Evolutionary conservation across 305 asterid species (phyloP).

Genomic region (Fraxinus greggii): DNA sequence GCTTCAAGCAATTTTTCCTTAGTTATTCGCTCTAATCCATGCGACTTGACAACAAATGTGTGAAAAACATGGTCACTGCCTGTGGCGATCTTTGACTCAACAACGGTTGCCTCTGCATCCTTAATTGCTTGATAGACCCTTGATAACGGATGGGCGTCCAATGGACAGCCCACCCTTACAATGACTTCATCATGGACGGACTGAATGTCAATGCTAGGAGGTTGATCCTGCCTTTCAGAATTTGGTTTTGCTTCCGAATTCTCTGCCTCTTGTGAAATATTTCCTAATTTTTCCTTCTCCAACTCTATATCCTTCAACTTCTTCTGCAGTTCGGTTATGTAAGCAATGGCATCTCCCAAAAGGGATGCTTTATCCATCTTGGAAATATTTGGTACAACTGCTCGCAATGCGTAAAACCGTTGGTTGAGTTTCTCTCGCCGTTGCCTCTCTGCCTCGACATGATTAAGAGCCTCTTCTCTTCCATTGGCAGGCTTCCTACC

Average conservation of each 20-base stretch:
- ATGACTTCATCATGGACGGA: conserved; percentile 40
- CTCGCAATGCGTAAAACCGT: conserved; percentile 70
- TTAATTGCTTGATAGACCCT: conserved; percentile 50
- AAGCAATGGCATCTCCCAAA: conserved; percentile 61
- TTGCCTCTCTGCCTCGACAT: conserved; percentile 83
- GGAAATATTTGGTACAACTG: conserved; percentile 75
- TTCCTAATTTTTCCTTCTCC: conserved; percentile 35
- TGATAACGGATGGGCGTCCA: conserved; percentile 61
- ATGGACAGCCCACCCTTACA: conserved; percentile 55
- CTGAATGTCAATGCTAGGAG: conserved; percentile 43
- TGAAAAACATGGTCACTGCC: conserved; percentile 57
- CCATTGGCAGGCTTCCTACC: conserved; percentile 81
- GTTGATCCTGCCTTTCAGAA: conserved; percentile 24
- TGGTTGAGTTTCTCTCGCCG: conserved; percentile 77
- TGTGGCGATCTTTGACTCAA: conserved; percentile 55
- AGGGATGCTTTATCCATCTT: conserved; percentile 81
- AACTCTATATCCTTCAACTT: conserved; percentile 64
- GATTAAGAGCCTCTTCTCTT: conserved; percentile 74
- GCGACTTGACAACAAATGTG: conserved; percentile 60
- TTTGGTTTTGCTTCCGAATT: conserved; percentile 37
- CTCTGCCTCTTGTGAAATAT: conserved; percentile 30
- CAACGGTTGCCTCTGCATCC: conserved; percentile 44
- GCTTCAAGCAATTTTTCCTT: conserved; percentile 67
- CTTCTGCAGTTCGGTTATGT: conserved; percentile 79
- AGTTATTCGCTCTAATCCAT: conserved; percentile 53